Base-by-base conservation (phyloP, 2,329 filamentous ascomycete genomes). In the Xylaria sp. region DNA sequence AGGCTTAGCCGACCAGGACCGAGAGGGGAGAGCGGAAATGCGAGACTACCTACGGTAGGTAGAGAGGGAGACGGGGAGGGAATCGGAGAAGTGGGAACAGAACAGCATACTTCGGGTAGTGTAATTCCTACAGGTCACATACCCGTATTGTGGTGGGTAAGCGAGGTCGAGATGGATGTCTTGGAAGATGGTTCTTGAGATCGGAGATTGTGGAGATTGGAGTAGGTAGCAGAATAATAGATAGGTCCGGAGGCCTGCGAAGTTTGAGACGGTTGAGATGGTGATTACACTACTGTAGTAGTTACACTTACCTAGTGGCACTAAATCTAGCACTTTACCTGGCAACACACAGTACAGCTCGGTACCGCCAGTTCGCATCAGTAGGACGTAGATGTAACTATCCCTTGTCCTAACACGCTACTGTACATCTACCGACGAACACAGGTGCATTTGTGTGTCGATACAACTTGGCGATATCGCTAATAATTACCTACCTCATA, bases 201-300 rank as follows among this genome's bases (percentile, higher is more conserved):
- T 43, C 57, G 61, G 49, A 57, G 61, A 64, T 61, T 61, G 42
- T 54, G 53, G 61, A 60, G 61, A 61, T 60, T 31, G 14, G 28
- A 31, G 28, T 31, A 31, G 9, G 28, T 31, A 31, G n/a, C n/a
- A 31, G 28, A 31, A 9, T 31, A 31, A 31, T 4, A 9, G 28
- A 31, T 4, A 40, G 33, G 19, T 23, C 28, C n/a, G 61, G 61
- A 64, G 61, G 61, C 61, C 61, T 63, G 45, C 15, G 28, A 19
- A 56, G n/a, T 21, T 28, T 38, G 40, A 21, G 51, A 38, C 47
- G 25, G 28, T 4, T 25, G n/a, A n/a, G n/a, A n/a, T 25, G 23
- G 31, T 8, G 25, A 9, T 19, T 21, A n/a, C 23, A n/a, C 9
- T 31, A 47, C 21, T n/a, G n/a, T n/a, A n/a, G 42, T 47, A 25